A percentile compares a stretch with the other conserved stretches of the same genome.
These are phyloP conservation scores for Myxozyma neotropica DNA, from an alignment of 805 yeast genomes.

Conservation along the genomic window DNA sequence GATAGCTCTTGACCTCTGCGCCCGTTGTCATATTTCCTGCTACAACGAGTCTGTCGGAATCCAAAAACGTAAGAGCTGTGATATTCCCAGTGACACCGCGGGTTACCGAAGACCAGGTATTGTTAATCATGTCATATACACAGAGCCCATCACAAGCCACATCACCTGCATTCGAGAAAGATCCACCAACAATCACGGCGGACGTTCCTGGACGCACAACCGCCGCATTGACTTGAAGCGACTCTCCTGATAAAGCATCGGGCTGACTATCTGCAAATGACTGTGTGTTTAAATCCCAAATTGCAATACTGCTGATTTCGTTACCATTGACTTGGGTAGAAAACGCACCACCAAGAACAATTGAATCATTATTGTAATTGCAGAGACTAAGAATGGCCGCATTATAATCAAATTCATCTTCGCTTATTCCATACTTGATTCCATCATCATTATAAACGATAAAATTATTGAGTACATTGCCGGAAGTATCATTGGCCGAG, in stretches of 20 bases:
- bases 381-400: constrained; percentile 37
- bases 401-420: constrained; percentile 24
- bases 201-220: constrained; percentile 48
- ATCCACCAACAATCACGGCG: constrained; percentile 70
- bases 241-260: constrained; percentile 46
- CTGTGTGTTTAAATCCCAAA: constrained; percentile 53
- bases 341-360: constrained; percentile 43
- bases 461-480: constrained; percentile 38
- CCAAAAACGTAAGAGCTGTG: constrained; percentile 54
- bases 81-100: constrained; percentile 54
- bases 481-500: constrained; percentile 27
- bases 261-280: constrained; percentile 54
- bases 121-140: constrained; percentile 56
- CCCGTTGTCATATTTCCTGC: constrained; percentile 58
- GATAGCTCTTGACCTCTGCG: constrained; percentile 24
- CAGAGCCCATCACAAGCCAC: constrained; percentile 66
- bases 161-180: constrained; percentile 61
- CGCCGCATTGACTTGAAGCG: constrained; percentile 47
- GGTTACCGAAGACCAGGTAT: constrained; percentile 56
- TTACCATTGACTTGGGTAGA: constrained; percentile 33
- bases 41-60: constrained; percentile 46
- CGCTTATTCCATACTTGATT: constrained; percentile 35
- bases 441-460: constrained; percentile 39
- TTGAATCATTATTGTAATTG: constrained; percentile 33
- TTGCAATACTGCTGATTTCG: constrained; percentile 51